Evolutionary conservation across 225 moss, liverwort and hornwort species (phyloP).

Genomic region (Pseudoscleropodium purum): DNA sequence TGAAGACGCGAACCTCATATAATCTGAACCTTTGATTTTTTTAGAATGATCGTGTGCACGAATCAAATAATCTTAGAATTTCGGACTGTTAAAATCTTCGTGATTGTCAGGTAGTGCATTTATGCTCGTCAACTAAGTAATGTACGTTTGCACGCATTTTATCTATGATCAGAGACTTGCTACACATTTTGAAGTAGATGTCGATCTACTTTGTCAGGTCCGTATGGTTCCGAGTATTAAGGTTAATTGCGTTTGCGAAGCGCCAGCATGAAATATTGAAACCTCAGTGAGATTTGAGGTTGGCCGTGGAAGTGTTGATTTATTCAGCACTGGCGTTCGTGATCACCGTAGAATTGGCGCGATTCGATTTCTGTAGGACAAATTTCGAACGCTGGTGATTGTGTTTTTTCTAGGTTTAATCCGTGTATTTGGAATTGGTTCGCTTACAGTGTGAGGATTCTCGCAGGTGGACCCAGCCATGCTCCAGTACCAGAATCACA

Average conservation of each 20-base stretch:
- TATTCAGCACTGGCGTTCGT: background rate
- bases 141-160: background rate
- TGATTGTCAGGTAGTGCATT: background rate
- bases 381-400: background rate
- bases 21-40: background rate
- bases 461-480: conserved; percentile 81
- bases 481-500: conserved; percentile 91
- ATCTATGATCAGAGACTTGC: background rate
- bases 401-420: background rate
- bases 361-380: background rate
- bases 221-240: background rate
- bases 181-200: background rate
- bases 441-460: background rate
- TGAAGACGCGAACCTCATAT: background rate
- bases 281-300: background rate
- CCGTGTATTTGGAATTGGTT: background rate
- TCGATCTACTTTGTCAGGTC: background rate
- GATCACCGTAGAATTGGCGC: background rate
- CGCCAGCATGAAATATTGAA: background rate
- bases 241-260: background rate
- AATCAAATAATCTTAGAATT: background rate
- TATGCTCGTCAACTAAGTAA: background rate
- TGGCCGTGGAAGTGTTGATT: background rate
- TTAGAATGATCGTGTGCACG: background rate
- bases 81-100: background rate